Percentiles rank a stretch among this genome's conserved stretches.
These are phyloP conservation scores for Juncus effusus DNA, from an alignment of 176 grass and related monocot species.

Conservation along the genomic window DNA sequence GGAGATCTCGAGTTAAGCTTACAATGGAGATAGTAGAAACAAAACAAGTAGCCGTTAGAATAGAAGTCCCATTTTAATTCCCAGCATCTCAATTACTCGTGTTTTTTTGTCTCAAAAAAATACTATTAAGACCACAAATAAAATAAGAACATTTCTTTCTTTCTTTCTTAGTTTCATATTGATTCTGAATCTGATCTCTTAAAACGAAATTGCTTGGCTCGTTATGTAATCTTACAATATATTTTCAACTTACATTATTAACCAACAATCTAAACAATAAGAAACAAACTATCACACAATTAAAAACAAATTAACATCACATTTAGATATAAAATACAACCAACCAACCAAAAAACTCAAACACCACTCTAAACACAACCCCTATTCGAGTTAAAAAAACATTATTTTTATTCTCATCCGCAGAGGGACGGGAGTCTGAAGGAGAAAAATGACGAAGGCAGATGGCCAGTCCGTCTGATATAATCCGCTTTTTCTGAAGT, in stretches of 20 bases:
- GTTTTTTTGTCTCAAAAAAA: no score
- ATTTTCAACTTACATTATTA: not conserved
- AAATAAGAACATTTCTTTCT: no score
- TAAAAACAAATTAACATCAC: slow-evolving; percentile 19
- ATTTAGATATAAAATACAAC: slow-evolving; percentile 12
- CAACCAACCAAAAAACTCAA: slow-evolving; percentile 4
- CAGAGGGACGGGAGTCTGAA: slow-evolving; percentile 81
- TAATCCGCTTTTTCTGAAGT: slow-evolving; percentile 74
- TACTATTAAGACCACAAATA: no score
- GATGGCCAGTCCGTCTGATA: slow-evolving; percentile 76
- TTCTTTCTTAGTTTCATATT: no score
- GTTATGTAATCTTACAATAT: not conserved
- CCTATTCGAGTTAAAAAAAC: slow-evolving; percentile 12
- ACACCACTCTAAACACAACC: slow-evolving; percentile 2
- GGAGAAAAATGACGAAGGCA: slow-evolving; percentile 70
- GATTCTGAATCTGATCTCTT: no score
- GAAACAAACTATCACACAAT: slow-evolving; percentile 13
- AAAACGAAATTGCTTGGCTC: not conserved
- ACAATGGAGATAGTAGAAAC: no score
- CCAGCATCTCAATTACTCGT: no score
- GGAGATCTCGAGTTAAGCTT: no score
- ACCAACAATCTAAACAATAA: no score
- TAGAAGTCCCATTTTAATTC: no score
- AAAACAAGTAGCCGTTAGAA: no score
- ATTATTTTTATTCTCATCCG: slow-evolving; percentile 32